Conservation (phyloP, 2,329 filamentous ascomycete genomes). For the Penicillium sp. region DNA sequence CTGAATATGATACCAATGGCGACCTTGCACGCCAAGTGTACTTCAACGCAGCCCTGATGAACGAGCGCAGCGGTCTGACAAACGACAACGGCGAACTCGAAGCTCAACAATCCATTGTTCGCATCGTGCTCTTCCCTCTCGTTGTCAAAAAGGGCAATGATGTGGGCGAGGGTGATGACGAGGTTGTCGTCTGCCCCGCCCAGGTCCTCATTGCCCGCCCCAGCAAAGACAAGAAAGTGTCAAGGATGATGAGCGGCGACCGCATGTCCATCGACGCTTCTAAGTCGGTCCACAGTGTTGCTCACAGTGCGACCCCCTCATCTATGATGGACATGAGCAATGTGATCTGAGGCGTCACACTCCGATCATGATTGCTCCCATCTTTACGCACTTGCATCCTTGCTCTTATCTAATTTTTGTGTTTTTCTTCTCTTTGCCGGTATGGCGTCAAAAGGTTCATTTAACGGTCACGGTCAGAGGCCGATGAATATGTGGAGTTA, state of each 20-base stretch:
- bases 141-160: conserved; percentile 97
- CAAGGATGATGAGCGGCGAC: conserved; percentile 41
- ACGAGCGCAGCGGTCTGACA: conserved; percentile 74
- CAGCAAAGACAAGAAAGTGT: conserved; percentile 45
- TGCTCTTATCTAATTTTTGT: conserved; percentile 3
- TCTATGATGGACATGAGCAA: conserved; percentile 46
- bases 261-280: conserved; percentile 43
- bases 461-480: conserved; percentile 9
- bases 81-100: conserved; percentile 78
- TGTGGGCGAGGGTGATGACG: conserved; percentile 79
- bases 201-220: conserved; percentile 75
- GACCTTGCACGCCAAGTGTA: conserved; percentile 82
- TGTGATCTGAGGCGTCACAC: conserved; percentile 46
- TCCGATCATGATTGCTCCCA: conserved; percentile 23
- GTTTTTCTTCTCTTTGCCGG: conserved; percentile 5
- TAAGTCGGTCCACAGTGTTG: conserved; percentile 43
- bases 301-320: conserved; percentile 43
- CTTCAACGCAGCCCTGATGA: conserved; percentile 94
- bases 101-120: conserved; percentile 70
- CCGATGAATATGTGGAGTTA: conserved; percentile 14
- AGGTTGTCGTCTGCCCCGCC: conserved; percentile 92
- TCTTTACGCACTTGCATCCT: neutral
- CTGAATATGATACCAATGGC: conserved; percentile 90
- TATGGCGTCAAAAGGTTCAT: conserved; percentile 1
- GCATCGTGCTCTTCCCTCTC: conserved; percentile 90